phyloP scores from a whole-genome alignment of 2,329 filamentous ascomycete species.

The Pyricularia sp. region DNA sequence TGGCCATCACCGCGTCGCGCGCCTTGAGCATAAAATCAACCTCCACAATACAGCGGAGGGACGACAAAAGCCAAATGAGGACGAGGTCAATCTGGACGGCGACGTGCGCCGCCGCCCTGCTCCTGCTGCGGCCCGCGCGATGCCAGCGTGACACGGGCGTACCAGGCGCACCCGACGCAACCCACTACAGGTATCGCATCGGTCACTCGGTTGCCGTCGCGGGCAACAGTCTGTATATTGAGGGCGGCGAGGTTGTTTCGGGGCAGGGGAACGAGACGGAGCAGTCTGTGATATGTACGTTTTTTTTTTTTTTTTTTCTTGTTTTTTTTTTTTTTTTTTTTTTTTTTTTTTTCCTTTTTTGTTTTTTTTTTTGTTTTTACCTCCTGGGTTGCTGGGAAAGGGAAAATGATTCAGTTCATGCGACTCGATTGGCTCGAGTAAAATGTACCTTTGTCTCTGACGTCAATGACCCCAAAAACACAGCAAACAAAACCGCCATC shows the following conservation, averaged over 20 bases:
- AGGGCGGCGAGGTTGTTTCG: slow-evolving; percentile 4
- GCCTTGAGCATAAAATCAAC: not conserved
- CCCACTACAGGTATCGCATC: not conserved
- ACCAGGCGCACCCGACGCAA: not conserved
- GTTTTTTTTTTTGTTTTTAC: not conserved
- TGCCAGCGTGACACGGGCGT: not conserved
- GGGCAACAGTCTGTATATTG: slow-evolving; percentile 5
- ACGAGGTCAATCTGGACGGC: not conserved
- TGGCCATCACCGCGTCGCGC: not conserved
- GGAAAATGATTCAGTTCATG: not conserved
- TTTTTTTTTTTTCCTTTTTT: not conserved
- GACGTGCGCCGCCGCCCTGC: not conserved
- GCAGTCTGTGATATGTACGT: not conserved
- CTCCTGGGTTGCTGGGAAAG: not conserved
- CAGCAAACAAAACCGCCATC: slow-evolving; percentile 3
- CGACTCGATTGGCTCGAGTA: not conserved
- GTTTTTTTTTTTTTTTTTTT: not conserved
- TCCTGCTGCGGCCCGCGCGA: not conserved
- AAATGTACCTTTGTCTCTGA: not conserved
- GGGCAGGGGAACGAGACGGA: not conserved
- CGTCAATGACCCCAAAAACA: not conserved
- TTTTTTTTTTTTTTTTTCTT: not conserved
- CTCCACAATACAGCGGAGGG: not conserved
- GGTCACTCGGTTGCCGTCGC: slow-evolving; percentile 1
- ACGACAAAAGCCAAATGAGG: not conserved